Conservation (phyloP, 2,329 filamentous ascomycete genomes). For the Trichoderma atroviride region DNA sequence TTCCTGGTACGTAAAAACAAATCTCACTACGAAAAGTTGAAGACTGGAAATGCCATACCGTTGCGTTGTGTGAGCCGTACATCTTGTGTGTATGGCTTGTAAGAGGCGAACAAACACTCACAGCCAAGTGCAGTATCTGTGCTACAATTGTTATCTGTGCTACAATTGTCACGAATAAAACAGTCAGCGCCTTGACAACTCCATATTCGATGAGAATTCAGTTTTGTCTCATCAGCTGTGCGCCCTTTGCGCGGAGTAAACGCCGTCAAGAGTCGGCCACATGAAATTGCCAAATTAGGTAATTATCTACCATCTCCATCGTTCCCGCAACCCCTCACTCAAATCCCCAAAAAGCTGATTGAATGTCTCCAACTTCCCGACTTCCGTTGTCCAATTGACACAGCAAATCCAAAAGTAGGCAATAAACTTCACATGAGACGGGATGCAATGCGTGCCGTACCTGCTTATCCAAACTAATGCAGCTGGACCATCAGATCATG, state of each 20-base stretch:
- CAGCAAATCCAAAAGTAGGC: neutral
- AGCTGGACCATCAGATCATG: neutral
- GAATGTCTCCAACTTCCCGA: neutral
- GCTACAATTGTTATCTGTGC: neutral
- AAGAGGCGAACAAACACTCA: neutral
- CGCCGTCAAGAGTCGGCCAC: neutral
- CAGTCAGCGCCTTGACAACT: neutral
- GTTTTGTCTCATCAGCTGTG: neutral
- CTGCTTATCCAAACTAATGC: neutral
- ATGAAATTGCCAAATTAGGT: neutral
- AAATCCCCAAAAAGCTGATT: neutral
- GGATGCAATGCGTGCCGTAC: neutral
- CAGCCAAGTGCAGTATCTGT: neutral
- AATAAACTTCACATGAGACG: slow-evolving; percentile 1
- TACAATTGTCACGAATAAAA: neutral
- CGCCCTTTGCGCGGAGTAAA: neutral
- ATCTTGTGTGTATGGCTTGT: neutral
- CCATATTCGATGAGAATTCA: neutral
- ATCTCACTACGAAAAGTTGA: neutral
- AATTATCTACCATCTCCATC: neutral
- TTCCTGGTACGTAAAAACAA: neutral
- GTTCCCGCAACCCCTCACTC: neutral
- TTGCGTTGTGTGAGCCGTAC: neutral
- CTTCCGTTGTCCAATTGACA: neutral
- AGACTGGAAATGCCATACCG: neutral